Base-by-base conservation (phyloP, 1,284 basidiomycete species). In the Fistulina hepatica region DNA sequence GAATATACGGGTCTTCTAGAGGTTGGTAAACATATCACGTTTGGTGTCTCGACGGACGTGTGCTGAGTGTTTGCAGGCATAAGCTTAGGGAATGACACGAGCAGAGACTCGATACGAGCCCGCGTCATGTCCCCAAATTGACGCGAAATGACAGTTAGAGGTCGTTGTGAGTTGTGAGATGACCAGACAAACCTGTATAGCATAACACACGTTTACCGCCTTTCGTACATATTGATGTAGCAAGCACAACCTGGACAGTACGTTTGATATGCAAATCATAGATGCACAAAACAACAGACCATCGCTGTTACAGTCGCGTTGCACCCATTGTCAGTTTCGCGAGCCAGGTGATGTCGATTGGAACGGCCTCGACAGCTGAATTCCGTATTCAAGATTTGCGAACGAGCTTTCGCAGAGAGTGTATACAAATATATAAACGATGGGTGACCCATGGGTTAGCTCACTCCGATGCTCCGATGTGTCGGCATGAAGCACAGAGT, bases 11-110 rank as follows among this genome's bases (percentile, higher is more conserved):
- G 56, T 99, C 94, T 59, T 98, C 95, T 35, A 99, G 75, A 0
- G 94, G 94, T 55, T 97, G 92, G 60, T 97, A 99, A 50, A 99
- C 94, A 58, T 93, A 99, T 50, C 95, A 94, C 91, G 59, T 92
- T 86, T 34, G 77, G 59, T 0, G 86, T 93, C 63, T 95, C 91
- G 48, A 95, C 83, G 10, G 91, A 91, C 7, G 95, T 99, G 62
- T 98, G 95, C 62, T 98, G 94, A 12, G 88, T n/a, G n/a, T n/a
- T n/a, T n/a, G n/a, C n/a, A n/a, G 90, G 91, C 50, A 99, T 94
- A 50, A 97, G 80, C 60, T 97, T 97, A 8, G 94, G 92, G 69
- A 98, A 99, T 5, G 93, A 93, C 7, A 93, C 83, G 31, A 98
- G 81, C 22, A 98, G 80, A 28, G 90, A 88, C 61, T 98, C 93